Base-by-base conservation (phyloP, 768 basidiomycete genomes). In the Podaxis carcinomalis region DNA sequence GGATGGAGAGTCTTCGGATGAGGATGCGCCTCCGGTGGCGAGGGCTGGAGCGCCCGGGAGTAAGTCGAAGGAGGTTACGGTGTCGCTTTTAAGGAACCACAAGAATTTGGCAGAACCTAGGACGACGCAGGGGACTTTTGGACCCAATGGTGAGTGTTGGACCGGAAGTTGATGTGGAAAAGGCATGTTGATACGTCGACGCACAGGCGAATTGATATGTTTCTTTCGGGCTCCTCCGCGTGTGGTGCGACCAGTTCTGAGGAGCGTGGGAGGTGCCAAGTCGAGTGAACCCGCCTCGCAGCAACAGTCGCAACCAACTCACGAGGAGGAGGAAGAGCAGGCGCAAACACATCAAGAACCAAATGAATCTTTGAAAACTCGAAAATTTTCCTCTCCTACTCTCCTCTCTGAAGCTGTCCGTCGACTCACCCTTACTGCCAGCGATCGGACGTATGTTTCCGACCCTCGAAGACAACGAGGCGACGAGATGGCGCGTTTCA, bases 71-170 rank as follows among this genome's bases (percentile, higher is more conserved):
- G 86, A 85, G 32, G 67, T 79, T 10, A 80, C 84, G 0, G 78
- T 84, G 37, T 78, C 84, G 0, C 65, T 88, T 1, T 66, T 89
- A 62, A 77, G 86, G 53, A 84, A 79, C 53, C 81, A 86, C 65
- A 90, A 92, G 73, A 93, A 93, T 69, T 71, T 93, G 5, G 88
- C 90, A 0, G 92, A 94, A 70, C 89, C 93, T 1, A 77, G 91
- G 63, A 92, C 90, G 0, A 93, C 91, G 1, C 93, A 95, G 67
- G 94, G 92, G 1, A 83, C 87, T 0, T 96, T 95, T 76, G 91
- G 93, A 1, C 90, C 91, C 0, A 92, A 93, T 68, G 95, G 94
- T 93, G 61, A 50, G 78, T 68, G 3, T 7, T 44, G 39, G 11
- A n/a, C 42, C 13, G 4, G 39, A 19, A 39, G 40, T n/a, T 25